Conservation (phyloP, 805 yeast genomes). For the Barnettozyma vustinii region DNA sequence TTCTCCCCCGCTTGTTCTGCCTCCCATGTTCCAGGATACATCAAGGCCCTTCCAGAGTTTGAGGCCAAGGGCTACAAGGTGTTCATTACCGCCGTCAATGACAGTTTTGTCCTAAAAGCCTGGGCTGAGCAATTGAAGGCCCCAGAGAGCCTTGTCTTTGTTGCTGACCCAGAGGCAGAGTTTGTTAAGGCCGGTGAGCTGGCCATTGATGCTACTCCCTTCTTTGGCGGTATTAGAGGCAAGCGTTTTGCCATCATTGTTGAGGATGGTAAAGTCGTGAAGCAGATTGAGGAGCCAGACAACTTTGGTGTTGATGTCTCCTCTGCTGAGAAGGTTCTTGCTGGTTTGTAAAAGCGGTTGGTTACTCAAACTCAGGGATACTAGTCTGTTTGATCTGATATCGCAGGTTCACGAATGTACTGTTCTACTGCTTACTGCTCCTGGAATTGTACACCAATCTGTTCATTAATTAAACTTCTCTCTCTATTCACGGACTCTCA, state of each 20-base stretch:
- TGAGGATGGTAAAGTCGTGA: conserved; percentile 65
- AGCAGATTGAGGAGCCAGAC: conserved; percentile 76
- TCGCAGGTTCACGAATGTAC: not conserved
- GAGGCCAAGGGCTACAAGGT: conserved; percentile 63
- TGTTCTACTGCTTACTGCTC: not conserved
- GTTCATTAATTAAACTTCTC: not conserved
- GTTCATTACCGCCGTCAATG: conserved; percentile 76
- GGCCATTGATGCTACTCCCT: conserved; percentile 65
- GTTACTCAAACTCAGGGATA: no score
- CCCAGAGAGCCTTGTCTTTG: conserved; percentile 38
- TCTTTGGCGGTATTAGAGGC: conserved; percentile 74
- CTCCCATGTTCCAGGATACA: conserved; percentile 68
- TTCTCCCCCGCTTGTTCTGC: conserved; percentile 77
- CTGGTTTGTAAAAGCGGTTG: conserved; percentile 10
- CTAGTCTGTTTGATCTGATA: not conserved
- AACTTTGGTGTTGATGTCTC: conserved; percentile 58
- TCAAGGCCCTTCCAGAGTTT: conserved; percentile 46
- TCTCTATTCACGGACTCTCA: not conserved
- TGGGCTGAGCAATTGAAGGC: conserved; percentile 54
- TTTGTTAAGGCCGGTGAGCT: conserved; percentile 62
- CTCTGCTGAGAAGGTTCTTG: conserved; percentile 34
- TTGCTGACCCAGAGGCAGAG: conserved; percentile 78
- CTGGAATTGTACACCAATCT: not conserved
- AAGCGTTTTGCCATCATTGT: conserved; percentile 73
- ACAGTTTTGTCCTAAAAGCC: conserved; percentile 77